Evolutionary conservation across 108 stramenopile genomes (phyloP), one percentile per base, ranked within the genome.

Genomic region (Fragilaria radians): DNA sequence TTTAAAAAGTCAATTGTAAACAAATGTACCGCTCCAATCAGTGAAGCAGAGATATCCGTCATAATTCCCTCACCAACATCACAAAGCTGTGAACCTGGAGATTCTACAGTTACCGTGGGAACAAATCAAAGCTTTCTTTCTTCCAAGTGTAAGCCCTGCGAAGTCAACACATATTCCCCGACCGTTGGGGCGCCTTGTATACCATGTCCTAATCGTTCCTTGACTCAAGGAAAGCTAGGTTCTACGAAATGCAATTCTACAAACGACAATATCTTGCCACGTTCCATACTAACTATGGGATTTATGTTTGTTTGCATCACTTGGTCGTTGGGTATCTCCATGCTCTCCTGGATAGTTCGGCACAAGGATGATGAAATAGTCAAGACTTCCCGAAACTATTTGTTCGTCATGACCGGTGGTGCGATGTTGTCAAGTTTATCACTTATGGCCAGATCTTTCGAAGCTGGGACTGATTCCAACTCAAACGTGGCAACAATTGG

Each of bases 401-500:
- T 52, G 22, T 52, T 52, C 3, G 18, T 52, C 18, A 26, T 52
- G 22, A 52, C 24, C 5, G 22, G 22, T 1, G 52, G 52, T 27
- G 52, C 52, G 17, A 52, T 52, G 3, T 26, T 52, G 3, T 52
- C 52, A 23, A 26, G 25, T 26, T 26, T 26, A 22, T 52, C 52
- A 1, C 3, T 52, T 3, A 52, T 52, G 26, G 18, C 26, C 26
- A 3, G 24, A 27, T 26, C 24, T 27, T 52, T 52, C 2, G 5
- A 77, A 48, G 68, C 71, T 24, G 71, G 67, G 18, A 47, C 52
- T 11, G 66, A 50, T 5, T 68, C 70, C 46, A 66, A 46, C 19
- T 25, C 57, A 0, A 21, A n/a, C n/a, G n/a, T 22, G 14, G 79
- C 74, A 0, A 51, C 74, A 2, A 50, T 53, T 18, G 67, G 61